Evolutionary conservation across 2,329 filamentous ascomycete species (phyloP).

Genomic region (Xylaria sp.): DNA sequence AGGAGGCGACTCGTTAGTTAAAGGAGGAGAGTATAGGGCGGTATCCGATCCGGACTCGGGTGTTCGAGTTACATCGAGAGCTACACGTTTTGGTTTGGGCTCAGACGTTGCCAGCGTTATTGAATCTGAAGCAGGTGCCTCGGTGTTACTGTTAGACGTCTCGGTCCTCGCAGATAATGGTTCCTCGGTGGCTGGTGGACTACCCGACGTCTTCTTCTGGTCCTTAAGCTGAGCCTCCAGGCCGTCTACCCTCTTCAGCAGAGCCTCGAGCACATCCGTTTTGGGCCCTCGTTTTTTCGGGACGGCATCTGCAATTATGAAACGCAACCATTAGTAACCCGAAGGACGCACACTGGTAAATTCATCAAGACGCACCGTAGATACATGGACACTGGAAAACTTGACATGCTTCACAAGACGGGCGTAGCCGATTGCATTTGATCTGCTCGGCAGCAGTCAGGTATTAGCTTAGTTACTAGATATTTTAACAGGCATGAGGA

Average conservation of each 20-base stretch:
- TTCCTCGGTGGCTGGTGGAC: constrained; percentile 54
- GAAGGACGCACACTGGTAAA: constrained; percentile 1
- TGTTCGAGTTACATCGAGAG: constrained; percentile 52
- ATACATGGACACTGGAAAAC: constrained; percentile 90
- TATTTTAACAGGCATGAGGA: constrained; percentile 13
- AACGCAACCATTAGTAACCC: constrained; percentile 33
- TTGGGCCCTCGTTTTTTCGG: constrained; percentile 92
- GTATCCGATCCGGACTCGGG: constrained; percentile 52
- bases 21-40: constrained; percentile 57
- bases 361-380: constrained; percentile 71
- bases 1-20: constrained; percentile 58
- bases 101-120: constrained; percentile 51
- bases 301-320: constrained; percentile 73
- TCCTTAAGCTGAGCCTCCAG: constrained; percentile 83
- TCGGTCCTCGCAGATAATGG: constrained; percentile 46
- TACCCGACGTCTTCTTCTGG: constrained; percentile 61
- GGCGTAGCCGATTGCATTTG: constrained; percentile 88
- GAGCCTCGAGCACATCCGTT: constrained; percentile 86
- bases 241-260: constrained; percentile 86
- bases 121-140: constrained; percentile 39
- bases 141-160: constrained; percentile 41
- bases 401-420: constrained; percentile 88
- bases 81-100: constrained; percentile 55
- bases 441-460: constrained; percentile 66
- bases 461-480: constrained; percentile 40